Conservation (phyloP, 2,329 filamentous ascomycete species). For the Nothophaeocryptopus gaeumannii region DNA sequence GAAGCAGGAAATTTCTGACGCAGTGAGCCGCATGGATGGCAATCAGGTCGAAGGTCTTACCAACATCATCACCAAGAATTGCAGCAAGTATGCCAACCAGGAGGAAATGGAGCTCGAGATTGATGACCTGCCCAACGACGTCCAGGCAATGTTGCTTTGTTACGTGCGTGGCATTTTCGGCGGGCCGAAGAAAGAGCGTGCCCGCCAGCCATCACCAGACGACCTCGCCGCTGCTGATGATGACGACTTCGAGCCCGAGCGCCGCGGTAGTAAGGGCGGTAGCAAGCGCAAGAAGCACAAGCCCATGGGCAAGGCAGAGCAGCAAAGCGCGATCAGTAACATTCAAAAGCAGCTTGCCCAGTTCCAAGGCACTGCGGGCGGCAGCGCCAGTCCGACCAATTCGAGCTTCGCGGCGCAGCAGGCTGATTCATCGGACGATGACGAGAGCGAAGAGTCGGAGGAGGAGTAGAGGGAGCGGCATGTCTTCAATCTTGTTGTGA, state of each 20-base stretch:
- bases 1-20: constrained; percentile 78
- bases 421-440: constrained; percentile 29
- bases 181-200: constrained; percentile 26
- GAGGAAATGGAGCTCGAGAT: constrained; percentile 66
- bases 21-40: constrained; percentile 62
- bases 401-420: constrained; percentile 18
- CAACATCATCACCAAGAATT: constrained; percentile 82
- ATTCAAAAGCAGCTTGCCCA: constrained; percentile 57
- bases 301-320: constrained; percentile 71
- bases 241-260: constrained; percentile 49
- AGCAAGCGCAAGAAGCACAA: constrained; percentile 69
- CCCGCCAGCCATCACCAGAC: constrained; percentile 29
- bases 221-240: constrained; percentile 40
- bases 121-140: constrained; percentile 55
- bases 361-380: constrained; percentile 26
- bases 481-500: no score
- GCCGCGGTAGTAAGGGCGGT: constrained; percentile 22
- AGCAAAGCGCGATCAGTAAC: constrained; percentile 64
- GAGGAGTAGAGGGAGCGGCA: constrained; percentile 29
- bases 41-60: constrained; percentile 77
- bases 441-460: constrained; percentile 37
- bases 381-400: constrained; percentile 23
- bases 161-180: constrained; percentile 50
- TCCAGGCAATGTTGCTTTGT: constrained; percentile 55
- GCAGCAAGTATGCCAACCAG: constrained; percentile 63